Evolutionary conservation across 2,329 filamentous ascomycete species (phyloP).

Genomic region (Talaromyces marneffei): DNA sequence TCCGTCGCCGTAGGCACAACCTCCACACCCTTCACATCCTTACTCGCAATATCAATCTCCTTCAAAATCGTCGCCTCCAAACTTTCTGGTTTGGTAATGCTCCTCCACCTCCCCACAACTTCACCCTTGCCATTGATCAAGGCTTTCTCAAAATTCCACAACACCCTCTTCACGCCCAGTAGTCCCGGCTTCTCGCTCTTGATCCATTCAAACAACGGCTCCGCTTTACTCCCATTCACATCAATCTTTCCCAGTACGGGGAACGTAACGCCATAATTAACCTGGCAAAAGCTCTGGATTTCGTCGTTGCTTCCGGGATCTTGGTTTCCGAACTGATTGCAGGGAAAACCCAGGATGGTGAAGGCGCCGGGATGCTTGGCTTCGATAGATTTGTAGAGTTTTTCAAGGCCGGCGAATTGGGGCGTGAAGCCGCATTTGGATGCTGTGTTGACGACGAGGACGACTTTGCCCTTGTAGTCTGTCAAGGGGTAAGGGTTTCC

Average conservation of each 20-base stretch:
- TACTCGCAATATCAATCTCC: conserved; percentile 58
- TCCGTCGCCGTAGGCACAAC: conserved; percentile 10
- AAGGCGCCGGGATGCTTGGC: conserved; percentile 69
- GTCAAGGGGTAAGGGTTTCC: conserved; percentile 65
- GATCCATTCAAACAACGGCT: conserved; percentile 72
- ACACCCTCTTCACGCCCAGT: conserved; percentile 81
- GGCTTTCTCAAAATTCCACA: conserved; percentile 99
- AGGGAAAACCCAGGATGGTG: conserved; percentile 88
- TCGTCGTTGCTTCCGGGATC: conserved; percentile 79
- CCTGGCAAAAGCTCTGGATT: conserved; percentile 77
- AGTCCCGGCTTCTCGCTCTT: conserved; percentile 69
- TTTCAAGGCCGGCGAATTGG: conserved; percentile 86
- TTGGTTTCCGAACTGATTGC: conserved; percentile 93
- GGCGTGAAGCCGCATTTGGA: conserved; percentile 99
- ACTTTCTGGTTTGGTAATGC: conserved; percentile 75
- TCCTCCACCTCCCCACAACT: conserved; percentile 81
- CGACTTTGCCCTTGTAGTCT: conserved; percentile 80
- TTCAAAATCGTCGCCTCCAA: conserved; percentile 70
- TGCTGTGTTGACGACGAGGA: conserved; percentile 94
- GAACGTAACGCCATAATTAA: conserved; percentile 93
- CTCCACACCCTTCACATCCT: conserved; percentile 21
- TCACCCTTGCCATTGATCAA: conserved; percentile 77
- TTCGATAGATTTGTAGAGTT: conserved; percentile 74
- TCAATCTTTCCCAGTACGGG: conserved; percentile 88
- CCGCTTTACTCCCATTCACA: conserved; percentile 79